Percentiles rank a stretch among this genome's conserved stretches.
These are phyloP conservation scores for Ustulina deusta DNA, from an alignment of 2,329 filamentous ascomycete species.

Conservation along the genomic window DNA sequence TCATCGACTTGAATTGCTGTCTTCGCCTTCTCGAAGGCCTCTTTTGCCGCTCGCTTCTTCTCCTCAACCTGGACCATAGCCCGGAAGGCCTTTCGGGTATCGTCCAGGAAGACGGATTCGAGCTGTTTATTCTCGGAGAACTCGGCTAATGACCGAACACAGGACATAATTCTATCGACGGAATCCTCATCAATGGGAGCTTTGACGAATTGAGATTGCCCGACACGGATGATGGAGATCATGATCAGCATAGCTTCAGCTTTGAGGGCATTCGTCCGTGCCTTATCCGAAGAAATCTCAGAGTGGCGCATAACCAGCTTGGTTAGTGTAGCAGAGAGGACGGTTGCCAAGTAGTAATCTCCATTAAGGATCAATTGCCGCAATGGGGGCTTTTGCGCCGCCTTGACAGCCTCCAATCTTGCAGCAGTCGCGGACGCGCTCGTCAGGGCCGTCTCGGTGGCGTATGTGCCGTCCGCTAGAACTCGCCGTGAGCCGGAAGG, in stretches of 20 bases:
- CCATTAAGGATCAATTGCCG: conserved; percentile 95
- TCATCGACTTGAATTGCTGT: conserved; percentile 96
- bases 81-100: conserved; percentile 94
- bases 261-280: conserved; percentile 91
- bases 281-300: conserved; percentile 86
- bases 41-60: conserved; percentile 96
- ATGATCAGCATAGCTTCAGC: conserved; percentile 99
- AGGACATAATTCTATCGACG: conserved; percentile 98
- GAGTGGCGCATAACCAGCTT: conserved; percentile 98
- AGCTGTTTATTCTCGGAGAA: conserved; percentile 91
- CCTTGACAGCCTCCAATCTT: conserved; percentile 94
- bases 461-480: conserved; percentile 95
- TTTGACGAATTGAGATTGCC: conserved; percentile 99
- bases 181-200: conserved; percentile 97
- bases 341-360: conserved; percentile 95
- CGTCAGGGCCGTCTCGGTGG: conserved; percentile 94
- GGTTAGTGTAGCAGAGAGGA: conserved; percentile 94
- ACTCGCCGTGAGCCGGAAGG: conserved; percentile 91
- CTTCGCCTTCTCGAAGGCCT: conserved; percentile 92
- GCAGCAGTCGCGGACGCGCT: conserved; percentile 91
- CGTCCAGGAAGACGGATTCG: conserved; percentile 91
- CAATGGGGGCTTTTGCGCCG: conserved; percentile 94
- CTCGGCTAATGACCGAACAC: conserved; percentile 90
- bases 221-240: conserved; percentile 98
- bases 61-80: conserved; percentile 98